These are phyloP conservation scores for Musa acuminata DNA, from an alignment of 176 grass and related monocot genomes.

Conservation along the genomic window DNA sequence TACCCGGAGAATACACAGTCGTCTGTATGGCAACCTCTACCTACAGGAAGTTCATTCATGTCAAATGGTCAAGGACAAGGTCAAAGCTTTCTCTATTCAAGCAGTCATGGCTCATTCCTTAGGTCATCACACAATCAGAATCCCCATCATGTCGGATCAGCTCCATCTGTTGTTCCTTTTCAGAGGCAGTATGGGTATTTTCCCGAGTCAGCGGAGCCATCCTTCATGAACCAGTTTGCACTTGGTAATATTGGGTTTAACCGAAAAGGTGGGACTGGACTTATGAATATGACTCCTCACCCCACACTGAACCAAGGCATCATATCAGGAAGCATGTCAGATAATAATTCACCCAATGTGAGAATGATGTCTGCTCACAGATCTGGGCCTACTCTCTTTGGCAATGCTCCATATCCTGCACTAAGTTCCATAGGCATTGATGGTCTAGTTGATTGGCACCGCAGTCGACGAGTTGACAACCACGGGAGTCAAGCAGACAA, in stretches of 20 bases:
- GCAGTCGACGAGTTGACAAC: conserved; percentile 17
- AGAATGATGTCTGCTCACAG: conserved; percentile 6
- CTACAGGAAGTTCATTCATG: conserved; percentile 23
- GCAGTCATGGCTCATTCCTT: conserved; percentile 18
- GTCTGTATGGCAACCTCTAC: conserved; percentile 21
- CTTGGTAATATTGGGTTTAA: conserved; percentile 29
- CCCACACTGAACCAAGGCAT: conserved; percentile 13
- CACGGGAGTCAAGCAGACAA: conserved; percentile 24
- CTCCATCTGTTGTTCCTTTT: conserved; percentile 35
- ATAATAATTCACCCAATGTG: conserved; percentile 21
- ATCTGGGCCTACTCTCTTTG: neutral
- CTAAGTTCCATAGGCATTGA: conserved; percentile 23
- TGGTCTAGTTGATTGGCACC: conserved; percentile 23
- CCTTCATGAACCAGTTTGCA: conserved; percentile 32
- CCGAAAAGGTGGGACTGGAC: conserved; percentile 16
- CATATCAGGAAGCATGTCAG: conserved; percentile 21
- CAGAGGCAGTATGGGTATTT: conserved; percentile 33
- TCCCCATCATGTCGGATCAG: conserved; percentile 33
- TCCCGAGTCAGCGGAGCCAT: conserved; percentile 21
- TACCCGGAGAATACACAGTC: conserved; percentile 18
- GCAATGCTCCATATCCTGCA: conserved; percentile 23
- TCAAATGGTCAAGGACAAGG: conserved; percentile 25
- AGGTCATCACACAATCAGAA: conserved; percentile 18
- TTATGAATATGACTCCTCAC: conserved; percentile 22
- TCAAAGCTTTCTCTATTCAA: conserved; percentile 19